Conservation (phyloP, 208 protist species). For the Crithidia fasciculata region DNA sequence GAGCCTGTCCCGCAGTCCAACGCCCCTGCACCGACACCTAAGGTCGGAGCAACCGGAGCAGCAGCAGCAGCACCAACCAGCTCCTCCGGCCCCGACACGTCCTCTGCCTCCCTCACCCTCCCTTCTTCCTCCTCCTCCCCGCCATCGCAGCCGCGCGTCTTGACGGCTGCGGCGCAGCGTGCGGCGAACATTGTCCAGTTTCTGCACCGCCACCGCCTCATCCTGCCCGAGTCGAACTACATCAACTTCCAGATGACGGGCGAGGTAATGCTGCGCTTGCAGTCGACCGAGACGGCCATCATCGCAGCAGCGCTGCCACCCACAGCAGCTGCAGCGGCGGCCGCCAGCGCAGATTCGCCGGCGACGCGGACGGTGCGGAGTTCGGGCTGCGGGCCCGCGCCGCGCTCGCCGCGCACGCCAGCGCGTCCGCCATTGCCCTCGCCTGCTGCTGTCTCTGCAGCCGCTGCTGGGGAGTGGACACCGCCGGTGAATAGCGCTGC, state of each 20-base stretch:
- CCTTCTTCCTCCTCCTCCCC: conserved; percentile 1
- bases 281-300: conserved; percentile 17
- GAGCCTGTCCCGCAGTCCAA: neutral
- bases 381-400: neutral
- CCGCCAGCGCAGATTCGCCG: neutral
- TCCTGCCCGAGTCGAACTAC: conserved; percentile 64
- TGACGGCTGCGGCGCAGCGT: conserved; percentile 27
- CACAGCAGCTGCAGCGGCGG: neutral
- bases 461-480: neutral
- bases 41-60: neutral
- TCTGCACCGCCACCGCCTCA: conserved; percentile 50
- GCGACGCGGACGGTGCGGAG: conserved; percentile 5
- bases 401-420: conserved; percentile 2
- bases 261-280: conserved; percentile 40
- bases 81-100: no score
- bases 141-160: conserved; percentile 3
- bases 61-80: no score
- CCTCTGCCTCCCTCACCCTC: neutral
- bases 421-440: neutral
- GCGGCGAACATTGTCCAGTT: conserved; percentile 40
- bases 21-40: conserved; percentile 4
- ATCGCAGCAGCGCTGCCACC: conserved; percentile 20
- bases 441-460: neutral
- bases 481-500: no score
- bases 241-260: conserved; percentile 56